A percentile compares a stretch with the other conserved stretches of the same genome.
Evolutionary conservation across 2,329 filamentous ascomycete species (phyloP).

Genomic region (Sporothrix phasma): DNA sequence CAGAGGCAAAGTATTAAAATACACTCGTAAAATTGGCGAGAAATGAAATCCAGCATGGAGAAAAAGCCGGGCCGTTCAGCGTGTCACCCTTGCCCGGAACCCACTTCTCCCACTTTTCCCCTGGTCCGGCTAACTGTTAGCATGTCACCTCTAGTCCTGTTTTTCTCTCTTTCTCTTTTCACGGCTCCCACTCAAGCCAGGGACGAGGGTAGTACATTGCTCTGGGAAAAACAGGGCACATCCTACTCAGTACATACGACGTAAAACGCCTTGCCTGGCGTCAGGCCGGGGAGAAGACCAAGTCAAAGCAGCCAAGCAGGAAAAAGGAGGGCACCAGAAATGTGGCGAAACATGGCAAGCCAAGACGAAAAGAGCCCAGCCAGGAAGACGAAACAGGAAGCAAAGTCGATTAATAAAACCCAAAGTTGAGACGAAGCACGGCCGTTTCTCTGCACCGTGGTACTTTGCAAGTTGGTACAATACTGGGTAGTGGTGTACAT

Average conservation of each 20-base stretch:
- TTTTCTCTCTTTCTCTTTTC: neutral
- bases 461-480: too few species aligned
- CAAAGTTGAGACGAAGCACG: neutral
- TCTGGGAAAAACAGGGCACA: neutral
- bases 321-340: neutral
- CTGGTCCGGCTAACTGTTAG: neutral
- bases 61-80: slow-evolving; percentile 3
- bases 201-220: neutral
- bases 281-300: too few species aligned
- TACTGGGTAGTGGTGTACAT: too few species aligned
- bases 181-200: slow-evolving; percentile 3
- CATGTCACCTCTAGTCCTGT: neutral
- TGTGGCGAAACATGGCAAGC: neutral
- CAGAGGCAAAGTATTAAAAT: neutral
- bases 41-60: neutral
- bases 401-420: neutral
- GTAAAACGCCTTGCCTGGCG: neutral
- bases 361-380: neutral
- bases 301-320: neutral
- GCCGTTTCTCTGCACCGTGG: neutral
- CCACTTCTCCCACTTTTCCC: neutral
- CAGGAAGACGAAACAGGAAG: neutral
- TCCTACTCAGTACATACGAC: too few species aligned
- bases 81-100: neutral
- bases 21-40: neutral